Percentiles rank a stretch among this genome's conserved stretches.
These are phyloP conservation scores for Hymenoscyphus scutula DNA, from an alignment of 2,329 filamentous ascomycete species.

Conservation along the genomic window DNA sequence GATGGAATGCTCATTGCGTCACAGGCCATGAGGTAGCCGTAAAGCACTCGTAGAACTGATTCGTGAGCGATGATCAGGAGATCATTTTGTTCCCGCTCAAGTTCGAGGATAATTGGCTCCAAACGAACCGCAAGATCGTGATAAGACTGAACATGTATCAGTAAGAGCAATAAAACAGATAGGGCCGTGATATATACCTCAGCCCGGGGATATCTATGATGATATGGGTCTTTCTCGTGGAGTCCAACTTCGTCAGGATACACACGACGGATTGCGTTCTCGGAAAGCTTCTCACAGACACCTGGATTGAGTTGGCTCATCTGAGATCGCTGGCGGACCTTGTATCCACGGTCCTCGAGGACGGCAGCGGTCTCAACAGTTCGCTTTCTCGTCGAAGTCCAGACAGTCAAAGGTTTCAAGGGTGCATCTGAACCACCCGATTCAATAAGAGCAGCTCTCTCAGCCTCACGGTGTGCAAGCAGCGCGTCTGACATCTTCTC, in stretches of 20 bases:
- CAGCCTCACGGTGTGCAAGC: slow-evolving; percentile 77
- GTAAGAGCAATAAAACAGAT: slow-evolving; percentile 14
- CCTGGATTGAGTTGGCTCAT: slow-evolving; percentile 98
- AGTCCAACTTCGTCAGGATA: slow-evolving; percentile 91
- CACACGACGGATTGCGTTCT: slow-evolving; percentile 72
- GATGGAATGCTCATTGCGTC: slow-evolving; percentile 91
- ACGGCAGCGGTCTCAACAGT: slow-evolving; percentile 87
- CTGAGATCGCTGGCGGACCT: slow-evolving; percentile 86
- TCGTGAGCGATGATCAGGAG: slow-evolving; percentile 98
- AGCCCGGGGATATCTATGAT: slow-evolving; percentile 91
- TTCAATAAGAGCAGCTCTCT: slow-evolving; percentile 67
- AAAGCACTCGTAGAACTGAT: slow-evolving; percentile 92
- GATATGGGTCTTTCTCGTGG: slow-evolving; percentile 92
- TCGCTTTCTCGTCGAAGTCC: slow-evolving; percentile 88
- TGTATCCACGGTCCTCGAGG: slow-evolving; percentile 76
- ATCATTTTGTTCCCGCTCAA: slow-evolving; percentile 95
- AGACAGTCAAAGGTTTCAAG: slow-evolving; percentile 80
- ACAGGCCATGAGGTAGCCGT: slow-evolving; percentile 98
- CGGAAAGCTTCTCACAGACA: slow-evolving; percentile 90
- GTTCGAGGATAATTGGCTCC: slow-evolving; percentile 94
- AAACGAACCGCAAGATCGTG: slow-evolving; percentile 97
- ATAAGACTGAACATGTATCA: slow-evolving; percentile 66
- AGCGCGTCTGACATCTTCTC: slow-evolving; percentile 82
- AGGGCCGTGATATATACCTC: slow-evolving; percentile 59
- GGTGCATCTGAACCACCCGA: slow-evolving; percentile 66